phyloP scores from a whole-genome alignment of 2,329 filamentous ascomycete species.

The Nigrospora sphaerica region DNA sequence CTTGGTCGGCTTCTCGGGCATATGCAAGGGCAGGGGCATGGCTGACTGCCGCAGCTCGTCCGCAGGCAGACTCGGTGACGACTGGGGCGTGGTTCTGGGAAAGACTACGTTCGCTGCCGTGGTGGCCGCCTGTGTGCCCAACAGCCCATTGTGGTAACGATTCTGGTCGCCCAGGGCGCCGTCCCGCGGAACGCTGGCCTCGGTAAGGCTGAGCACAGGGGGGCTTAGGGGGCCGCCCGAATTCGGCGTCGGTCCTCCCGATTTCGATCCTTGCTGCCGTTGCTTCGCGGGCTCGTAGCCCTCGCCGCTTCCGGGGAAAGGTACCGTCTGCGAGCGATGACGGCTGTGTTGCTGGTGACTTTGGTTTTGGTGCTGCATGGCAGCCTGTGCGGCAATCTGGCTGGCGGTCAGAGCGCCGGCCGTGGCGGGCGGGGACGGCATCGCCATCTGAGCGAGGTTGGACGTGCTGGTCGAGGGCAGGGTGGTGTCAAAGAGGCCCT shows the following conservation, averaged over 20 bases:
- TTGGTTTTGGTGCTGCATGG: conserved; percentile 58
- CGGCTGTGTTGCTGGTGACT: conserved; percentile 39
- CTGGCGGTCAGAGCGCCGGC: conserved; percentile 51
- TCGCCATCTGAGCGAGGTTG: conserved; percentile 40
- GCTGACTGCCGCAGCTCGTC: conserved; percentile 21
- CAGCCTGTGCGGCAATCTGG: conserved; percentile 74
- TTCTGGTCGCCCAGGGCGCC: conserved; percentile 35
- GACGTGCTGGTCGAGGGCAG: conserved; percentile 56
- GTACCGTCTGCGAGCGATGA: conserved; percentile 69
- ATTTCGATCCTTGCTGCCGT: not conserved
- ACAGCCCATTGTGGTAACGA: conserved; percentile 52
- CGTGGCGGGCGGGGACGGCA: conserved; percentile 23
- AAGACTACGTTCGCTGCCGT: conserved; percentile 70
- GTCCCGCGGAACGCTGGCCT: conserved; percentile 56
- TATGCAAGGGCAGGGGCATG: conserved; percentile 29
- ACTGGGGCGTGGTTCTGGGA: conserved; percentile 50
- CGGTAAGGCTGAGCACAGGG: conserved; percentile 56
- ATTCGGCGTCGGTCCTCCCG: not conserved
- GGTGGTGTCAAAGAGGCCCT: conserved; percentile 70
- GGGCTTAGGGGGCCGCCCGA: conserved; percentile 48
- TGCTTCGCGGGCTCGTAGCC: conserved; percentile 32
- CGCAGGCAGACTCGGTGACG: conserved; percentile 37
- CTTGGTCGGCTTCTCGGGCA: conserved; percentile 51
- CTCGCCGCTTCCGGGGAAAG: conserved; percentile 40
- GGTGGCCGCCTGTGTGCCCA: conserved; percentile 60